Evolutionary conservation across 306 rosid species (phyloP), one percentile per base, ranked within the genome.

Genomic region (Morella rubra): DNA sequence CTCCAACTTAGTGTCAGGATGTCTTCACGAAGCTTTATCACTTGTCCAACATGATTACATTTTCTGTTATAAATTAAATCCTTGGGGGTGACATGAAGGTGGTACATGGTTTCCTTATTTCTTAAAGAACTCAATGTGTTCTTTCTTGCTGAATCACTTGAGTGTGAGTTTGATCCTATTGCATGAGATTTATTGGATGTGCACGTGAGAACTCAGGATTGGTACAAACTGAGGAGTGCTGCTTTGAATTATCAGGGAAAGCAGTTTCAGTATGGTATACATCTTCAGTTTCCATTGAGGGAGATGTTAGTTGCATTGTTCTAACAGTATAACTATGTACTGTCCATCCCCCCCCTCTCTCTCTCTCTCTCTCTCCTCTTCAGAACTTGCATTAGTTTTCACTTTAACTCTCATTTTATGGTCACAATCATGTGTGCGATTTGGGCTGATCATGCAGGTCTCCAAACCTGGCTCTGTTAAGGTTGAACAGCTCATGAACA

Each of bases 381-480:
- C 41, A 11, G 8, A 27, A 15, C 32, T 73, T 67, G 72, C 74
- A 56, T 76, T 73, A 65, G 24, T 16, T 47, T 46, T 62, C 41
- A 47, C 7, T 37, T 59, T 52, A 77, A 51, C n/a, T 64, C 13
- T 60, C 77, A 37, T 72, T 71, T 66, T 79, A 60, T 64, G 64
- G 66, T 53, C 44, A 40, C 79, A 53, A 65, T 72, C 66, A 47
- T 58, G 27, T 82, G 44, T 20, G 11, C 59, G 37, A 54, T 67
- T 61, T 7, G 65, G 73, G 74, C 55, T 76, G 72, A 60, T 75
- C 60, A 16, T 78, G 87, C 89, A 95, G 98, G 99, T 95, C 74
- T 92, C 96, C 11, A 95, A 85, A 86, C 88, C 92, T 13, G 99
- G 97, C 51, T 95, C 99, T 46, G 97, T 95, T 15, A 84, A 82